Conservation (phyloP, 208 protist genomes). For the Wallacemonas rigidus region DNA sequence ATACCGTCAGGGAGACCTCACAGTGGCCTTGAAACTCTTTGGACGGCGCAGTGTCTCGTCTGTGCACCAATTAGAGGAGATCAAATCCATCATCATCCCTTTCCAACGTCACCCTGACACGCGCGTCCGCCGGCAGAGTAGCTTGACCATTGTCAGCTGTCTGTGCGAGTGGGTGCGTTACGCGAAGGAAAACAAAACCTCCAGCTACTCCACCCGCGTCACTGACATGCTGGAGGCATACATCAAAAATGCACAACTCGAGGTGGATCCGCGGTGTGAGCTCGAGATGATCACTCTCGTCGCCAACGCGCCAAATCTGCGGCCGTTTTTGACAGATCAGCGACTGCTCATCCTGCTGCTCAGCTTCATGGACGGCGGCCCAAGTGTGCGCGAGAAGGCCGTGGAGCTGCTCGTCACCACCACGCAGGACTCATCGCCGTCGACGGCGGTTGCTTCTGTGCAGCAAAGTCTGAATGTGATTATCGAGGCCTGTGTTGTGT, state of each 20-base stretch:
- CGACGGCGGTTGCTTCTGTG: constrained; percentile 34
- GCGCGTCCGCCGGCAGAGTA: constrained; percentile 75
- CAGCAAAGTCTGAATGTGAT: constrained; percentile 77
- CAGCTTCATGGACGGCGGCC: constrained; percentile 77
- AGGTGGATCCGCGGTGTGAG: constrained; percentile 77
- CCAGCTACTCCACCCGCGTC: constrained; percentile 83
- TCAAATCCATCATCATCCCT: constrained; percentile 66
- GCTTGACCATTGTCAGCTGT: constrained; percentile 64
- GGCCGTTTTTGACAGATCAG: constrained; percentile 67
- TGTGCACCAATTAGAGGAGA: constrained; percentile 77
- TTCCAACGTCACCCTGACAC: constrained; percentile 77
- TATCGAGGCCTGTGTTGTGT: constrained; percentile 83
- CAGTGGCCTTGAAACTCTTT: constrained; percentile 78
- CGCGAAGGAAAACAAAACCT: constrained; percentile 79
- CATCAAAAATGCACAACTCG: constrained; percentile 78
- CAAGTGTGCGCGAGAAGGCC: constrained; percentile 74
- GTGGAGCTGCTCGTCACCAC: constrained; percentile 82
- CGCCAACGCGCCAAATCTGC: constrained; percentile 60
- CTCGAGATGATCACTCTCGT: constrained; percentile 73
- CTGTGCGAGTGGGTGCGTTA: constrained; percentile 74
- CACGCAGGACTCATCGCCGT: constrained; percentile 37
- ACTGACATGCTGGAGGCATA: constrained; percentile 85
- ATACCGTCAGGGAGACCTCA: constrained; percentile 41
- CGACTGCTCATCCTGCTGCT: constrained; percentile 78
- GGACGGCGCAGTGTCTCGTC: constrained; percentile 67